Conservation (phyloP, 345 rosid species). For the Geranium brycei region DNA sequence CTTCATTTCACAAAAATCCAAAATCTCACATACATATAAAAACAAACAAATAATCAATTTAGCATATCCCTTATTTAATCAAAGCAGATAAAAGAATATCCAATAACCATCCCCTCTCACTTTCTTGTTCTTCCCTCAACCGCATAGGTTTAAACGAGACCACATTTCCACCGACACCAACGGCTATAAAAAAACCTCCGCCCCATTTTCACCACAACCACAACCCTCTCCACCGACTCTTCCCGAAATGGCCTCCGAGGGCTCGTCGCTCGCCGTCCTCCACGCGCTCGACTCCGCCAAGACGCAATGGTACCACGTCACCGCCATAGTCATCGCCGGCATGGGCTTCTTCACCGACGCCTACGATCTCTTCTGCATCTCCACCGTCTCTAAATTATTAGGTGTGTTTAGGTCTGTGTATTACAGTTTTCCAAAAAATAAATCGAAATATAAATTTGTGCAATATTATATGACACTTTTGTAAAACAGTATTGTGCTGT, state of each 20-base stretch:
- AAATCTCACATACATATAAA: background rate
- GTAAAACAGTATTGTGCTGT: no score
- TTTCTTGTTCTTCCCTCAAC: constrained; percentile 14
- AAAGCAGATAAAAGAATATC: background rate
- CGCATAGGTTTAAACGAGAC: constrained; percentile 10
- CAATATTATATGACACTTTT: no score
- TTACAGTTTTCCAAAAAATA: no score
- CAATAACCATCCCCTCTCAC: background rate
- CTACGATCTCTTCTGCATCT: constrained; percentile 60
- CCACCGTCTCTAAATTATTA: constrained; percentile 28
- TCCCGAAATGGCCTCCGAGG: constrained; percentile 12
- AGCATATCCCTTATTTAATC: background rate
- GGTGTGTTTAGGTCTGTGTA: no score
- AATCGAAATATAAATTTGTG: no score
- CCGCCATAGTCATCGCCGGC: constrained; percentile 54
- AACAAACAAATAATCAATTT: no score
- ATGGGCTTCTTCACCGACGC: constrained; percentile 82
- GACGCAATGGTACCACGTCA: constrained; percentile 54
- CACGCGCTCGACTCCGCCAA: constrained; percentile 49
- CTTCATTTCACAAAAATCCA: background rate
- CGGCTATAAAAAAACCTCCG: background rate
- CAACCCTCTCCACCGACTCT: background rate
- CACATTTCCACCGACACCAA: background rate
- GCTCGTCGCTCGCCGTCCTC: constrained; percentile 25
- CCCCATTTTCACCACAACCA: background rate